Conservation (phyloP, 805 yeast species). For the Hanseniaspora guilliermondii region DNA sequence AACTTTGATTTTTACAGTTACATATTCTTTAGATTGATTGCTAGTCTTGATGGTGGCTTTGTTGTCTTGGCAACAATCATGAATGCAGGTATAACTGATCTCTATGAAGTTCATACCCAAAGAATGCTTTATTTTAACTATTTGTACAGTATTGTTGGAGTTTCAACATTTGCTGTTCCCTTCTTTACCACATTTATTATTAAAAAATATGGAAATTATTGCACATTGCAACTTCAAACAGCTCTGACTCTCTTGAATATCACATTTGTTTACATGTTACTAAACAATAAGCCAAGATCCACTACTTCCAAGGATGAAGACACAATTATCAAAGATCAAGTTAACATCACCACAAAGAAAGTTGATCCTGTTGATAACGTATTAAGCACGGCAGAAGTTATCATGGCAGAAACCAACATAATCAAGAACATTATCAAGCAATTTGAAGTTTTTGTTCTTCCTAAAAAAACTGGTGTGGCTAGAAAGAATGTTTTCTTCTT, state of each 20-base stretch:
- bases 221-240: neutral
- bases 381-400: neutral
- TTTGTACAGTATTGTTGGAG: neutral
- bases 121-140: constrained; percentile 8
- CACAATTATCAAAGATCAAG: neutral
- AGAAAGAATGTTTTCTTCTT: constrained; percentile 8
- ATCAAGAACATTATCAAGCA: neutral
- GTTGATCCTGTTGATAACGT: neutral
- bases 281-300: neutral
- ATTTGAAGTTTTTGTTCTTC: neutral
- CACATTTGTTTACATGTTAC: neutral
- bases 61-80: neutral
- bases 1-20: neutral
- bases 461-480: neutral
- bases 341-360: neutral
- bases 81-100: constrained; percentile 3
- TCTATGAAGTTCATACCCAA: neutral
- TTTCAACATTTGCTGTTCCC: neutral
- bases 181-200: constrained; percentile 2
- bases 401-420: neutral
- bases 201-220: constrained; percentile 1
- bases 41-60: constrained; percentile 1
- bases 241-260: neutral
- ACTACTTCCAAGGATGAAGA: neutral
- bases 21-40: neutral